Base-by-base conservation (phyloP, 2,329 filamentous ascomycete genomes). In the Ceratocystis huliohia region DNA sequence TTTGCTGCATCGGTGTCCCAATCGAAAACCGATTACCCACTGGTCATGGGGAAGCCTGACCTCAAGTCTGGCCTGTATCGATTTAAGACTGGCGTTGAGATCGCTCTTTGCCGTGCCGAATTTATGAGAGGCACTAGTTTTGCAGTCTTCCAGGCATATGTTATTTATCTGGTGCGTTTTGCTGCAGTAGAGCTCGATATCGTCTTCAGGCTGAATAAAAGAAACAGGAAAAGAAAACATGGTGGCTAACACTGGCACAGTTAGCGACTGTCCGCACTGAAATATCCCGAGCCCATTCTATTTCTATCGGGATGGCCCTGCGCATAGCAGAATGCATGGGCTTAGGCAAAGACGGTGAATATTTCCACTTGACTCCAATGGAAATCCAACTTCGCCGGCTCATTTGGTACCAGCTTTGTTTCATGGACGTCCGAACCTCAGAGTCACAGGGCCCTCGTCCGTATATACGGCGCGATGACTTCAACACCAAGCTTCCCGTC, bases 251-350 rank as follows among this genome's bases (percentile, higher is more conserved):
- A 67, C 22, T 17, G 37, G 33, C 65, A 15, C 69, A 88, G 82
- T 84, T 90, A 66, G 85, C 88, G 0, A 79, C 91, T 15, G 90
- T 88, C 70, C 80, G 88, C 65, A 82, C 82, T 22, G 87, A 91
- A 74, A 80, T 91, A 2, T 91, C 88, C 6, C 79, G 88, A 69
- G 84, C 86, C 3, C 88, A 91, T 74, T 89, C 87, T 3, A 86
- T 88, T 3, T 78, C 91, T 0, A 82, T 88, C 3, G 88, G 87
- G 2, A 84, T 87, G 15, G 87, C 86, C 3, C 85, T 91, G 53
- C 81, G 88, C 17, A 82, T 91, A 73, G 88, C 87, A 5, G 86
- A 91, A 75, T 90, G 87, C 71, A 89, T 91, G 85, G 87, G 87
- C 1, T 76, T 91, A 20, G 86, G 91, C 72, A 81, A 86, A 7